phyloP scores from a whole-genome alignment of 176 grass and related monocot species.

The Oryza nivara region DNA sequence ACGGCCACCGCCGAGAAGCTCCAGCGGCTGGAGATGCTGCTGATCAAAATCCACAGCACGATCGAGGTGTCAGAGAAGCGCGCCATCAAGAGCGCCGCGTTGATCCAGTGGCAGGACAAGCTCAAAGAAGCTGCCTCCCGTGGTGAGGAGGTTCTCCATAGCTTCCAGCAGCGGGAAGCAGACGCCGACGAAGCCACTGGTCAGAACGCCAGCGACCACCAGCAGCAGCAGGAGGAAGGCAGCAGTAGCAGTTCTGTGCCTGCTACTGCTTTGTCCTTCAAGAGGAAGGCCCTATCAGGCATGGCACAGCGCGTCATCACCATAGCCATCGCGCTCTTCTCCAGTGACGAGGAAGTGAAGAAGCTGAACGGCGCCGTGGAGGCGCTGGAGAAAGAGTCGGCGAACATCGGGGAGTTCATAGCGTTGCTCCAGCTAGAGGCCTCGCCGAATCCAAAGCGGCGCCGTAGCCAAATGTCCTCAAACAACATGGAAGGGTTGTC shows the following conservation, averaged over 20 bases:
- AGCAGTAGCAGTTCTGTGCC: background rate
- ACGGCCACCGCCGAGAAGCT: background rate
- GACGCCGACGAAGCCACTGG: background rate
- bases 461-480: too few relatives aligned
- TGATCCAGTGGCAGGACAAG: conserved; percentile 30
- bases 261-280: conserved; percentile 1
- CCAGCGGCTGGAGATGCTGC: conserved; percentile 22
- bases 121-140: conserved; percentile 13
- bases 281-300: background rate
- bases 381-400: conserved; percentile 1
- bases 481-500: too few relatives aligned
- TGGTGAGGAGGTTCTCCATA: background rate
- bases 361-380: conserved; percentile 1
- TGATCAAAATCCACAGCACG: conserved; percentile 2
- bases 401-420: conserved; percentile 27
- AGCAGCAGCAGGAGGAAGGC: background rate
- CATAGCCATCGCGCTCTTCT: background rate
- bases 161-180: conserved; percentile 3
- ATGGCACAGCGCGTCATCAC: background rate
- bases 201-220: background rate
- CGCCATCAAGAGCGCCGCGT: background rate
- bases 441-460: background rate
- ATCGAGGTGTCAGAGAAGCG: conserved; percentile 21
- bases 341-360: background rate
- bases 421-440: conserved; percentile 12